Evolutionary conservation across 495 filamentous ascomycete species (phyloP), one percentile per base, ranked within the genome.

Genomic region (Rhypophila decipiens): DNA sequence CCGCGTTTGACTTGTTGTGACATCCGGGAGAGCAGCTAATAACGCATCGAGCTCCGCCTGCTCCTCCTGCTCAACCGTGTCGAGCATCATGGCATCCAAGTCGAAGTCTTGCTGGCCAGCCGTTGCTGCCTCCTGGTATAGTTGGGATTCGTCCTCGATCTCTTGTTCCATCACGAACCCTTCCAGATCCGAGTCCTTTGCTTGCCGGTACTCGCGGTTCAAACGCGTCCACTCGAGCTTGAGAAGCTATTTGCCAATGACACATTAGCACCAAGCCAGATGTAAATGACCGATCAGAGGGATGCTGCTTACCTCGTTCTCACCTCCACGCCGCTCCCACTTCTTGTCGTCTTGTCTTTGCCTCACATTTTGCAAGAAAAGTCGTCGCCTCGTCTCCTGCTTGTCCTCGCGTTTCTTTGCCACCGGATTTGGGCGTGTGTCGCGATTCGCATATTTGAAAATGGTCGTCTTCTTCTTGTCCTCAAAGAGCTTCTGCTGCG

Each of bases 361-460:
- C 56, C 80, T 72, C n/a, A 96, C 83, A 42, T 83, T 86, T 55
- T 84, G 79, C 23, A 96, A 66, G 55, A 94, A 98, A 43, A 86
- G 53, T 8, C 75, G 70, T 31, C 84, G 71, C 47, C 83, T 65
- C 40, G 71, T 64, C 43, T 84, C 76, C 43, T 62, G 59, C 5
- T 40, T 47, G 17, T 61, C 53, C 47, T 56, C 53, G 39, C 58
- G 51, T 31, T 45, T 44, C 39, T 51, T 49, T 29, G 56, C 45
- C 5, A 58, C 33, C 3, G 52, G 57, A 24, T 56, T 64, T 39
- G 54, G 56, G n/a, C 50, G 44, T 17, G 51, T 15, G 24, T 43
- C 44, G 23, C 51, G 48, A 12, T 36, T 45, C 17, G 52, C 55
- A 27, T 57, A 51, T 33, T 49, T 55, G 44, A 56, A 63, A 22